Conservation (phyloP, 2,329 filamentous ascomycete species). For the Pseudocercospora musae region DNA sequence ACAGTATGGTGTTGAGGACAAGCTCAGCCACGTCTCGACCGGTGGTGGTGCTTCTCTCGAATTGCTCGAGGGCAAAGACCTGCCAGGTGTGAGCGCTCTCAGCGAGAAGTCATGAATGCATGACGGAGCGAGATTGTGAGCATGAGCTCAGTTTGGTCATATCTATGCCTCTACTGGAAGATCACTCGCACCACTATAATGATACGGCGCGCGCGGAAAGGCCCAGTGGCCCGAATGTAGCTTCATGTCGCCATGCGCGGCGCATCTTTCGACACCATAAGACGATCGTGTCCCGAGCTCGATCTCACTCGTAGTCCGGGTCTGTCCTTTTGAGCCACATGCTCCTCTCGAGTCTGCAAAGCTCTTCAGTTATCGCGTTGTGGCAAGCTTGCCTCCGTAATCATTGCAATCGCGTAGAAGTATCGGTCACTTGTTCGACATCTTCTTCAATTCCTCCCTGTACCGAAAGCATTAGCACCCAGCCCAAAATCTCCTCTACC, state of each 20-base stretch:
- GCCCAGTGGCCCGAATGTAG: background rate
- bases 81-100: slow-evolving; percentile 89
- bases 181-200: background rate
- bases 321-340: background rate
- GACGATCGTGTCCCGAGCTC: background rate
- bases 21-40: slow-evolving; percentile 97
- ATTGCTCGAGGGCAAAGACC: slow-evolving; percentile 94
- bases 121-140: slow-evolving; percentile 9
- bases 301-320: background rate
- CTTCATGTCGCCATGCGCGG: background rate
- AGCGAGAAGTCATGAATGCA: slow-evolving; percentile 47
- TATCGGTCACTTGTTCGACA: slow-evolving; percentile 55
- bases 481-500: background rate
- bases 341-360: background rate
- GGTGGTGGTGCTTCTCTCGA: slow-evolving; percentile 94
- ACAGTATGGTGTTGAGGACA: slow-evolving; percentile 93
- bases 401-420: background rate
- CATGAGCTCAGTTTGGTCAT: background rate
- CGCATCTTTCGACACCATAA: background rate
- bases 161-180: background rate
- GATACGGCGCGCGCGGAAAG: background rate
- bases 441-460: slow-evolving; percentile 85
- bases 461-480: background rate
- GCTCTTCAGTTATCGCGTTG: background rate
- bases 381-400: background rate